Conservation (phyloP, 2,329 filamentous ascomycete genomes). For the Penicillium sp. region DNA sequence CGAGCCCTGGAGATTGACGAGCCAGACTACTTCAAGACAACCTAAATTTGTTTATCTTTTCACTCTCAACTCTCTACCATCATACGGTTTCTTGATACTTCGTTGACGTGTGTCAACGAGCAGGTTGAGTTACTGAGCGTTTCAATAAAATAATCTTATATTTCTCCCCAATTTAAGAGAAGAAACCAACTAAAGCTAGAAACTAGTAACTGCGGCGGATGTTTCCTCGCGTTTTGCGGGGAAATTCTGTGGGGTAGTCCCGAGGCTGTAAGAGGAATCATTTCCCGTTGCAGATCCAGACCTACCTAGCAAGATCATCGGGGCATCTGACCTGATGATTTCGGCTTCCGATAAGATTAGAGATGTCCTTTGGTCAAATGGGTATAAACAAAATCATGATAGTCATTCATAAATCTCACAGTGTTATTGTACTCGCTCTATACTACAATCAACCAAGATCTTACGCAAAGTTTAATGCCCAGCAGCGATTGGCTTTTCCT, state of each 20-base stretch:
- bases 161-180: no score
- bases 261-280: background rate
- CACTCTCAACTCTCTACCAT: no score
- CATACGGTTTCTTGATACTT: no score
- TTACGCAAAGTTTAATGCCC: background rate
- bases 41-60: no score
- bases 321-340: no score
- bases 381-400: background rate
- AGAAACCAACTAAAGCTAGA: no score
- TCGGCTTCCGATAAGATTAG: no score
- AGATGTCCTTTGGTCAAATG: background rate
- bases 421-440: background rate
- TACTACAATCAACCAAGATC: background rate
- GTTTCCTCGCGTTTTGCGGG: constrained; percentile 6
- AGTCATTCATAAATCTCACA: background rate
- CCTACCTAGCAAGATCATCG: background rate
- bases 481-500: constrained; percentile 13
- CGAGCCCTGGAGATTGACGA: no score
- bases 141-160: no score
- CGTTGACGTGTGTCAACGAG: no score
- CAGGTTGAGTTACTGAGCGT: no score
- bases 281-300: background rate
- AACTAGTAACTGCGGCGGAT: background rate
- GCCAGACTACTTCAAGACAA: no score
- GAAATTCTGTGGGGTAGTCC: background rate